A percentile compares a stretch with the other conserved stretches of the same genome.
These are phyloP conservation scores for Plasmodium relictum DNA, from an alignment of 169 alveolate genomes.

Conservation along the genomic window DNA sequence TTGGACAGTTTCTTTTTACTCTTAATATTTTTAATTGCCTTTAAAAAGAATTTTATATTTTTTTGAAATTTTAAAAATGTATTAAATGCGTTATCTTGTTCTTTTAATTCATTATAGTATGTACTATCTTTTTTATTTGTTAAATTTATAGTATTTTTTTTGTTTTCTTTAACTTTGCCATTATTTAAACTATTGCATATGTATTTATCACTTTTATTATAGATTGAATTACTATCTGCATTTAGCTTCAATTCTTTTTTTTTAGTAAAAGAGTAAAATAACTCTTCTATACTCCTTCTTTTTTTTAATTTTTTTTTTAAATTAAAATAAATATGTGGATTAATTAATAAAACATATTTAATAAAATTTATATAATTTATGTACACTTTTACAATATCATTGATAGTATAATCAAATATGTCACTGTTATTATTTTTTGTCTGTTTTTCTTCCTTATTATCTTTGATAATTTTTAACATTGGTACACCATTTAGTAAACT, in stretches of 20 bases:
- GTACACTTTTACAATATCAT: constrained; percentile 40
- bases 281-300: constrained; percentile 10
- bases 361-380: constrained; percentile 42
- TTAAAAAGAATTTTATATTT: constrained; percentile 50
- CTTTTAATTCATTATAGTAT: constrained; percentile 11
- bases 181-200: not conserved
- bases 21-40: constrained; percentile 24
- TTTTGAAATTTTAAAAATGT: constrained; percentile 42
- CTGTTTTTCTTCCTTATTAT: constrained; percentile 4
- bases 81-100: constrained; percentile 5
- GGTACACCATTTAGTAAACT: constrained; percentile 3
- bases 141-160: not conserved
- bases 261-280: constrained; percentile 33
- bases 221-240: not conserved
- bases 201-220: constrained; percentile 3
- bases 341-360: constrained; percentile 44
- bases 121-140: not conserved
- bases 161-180: not conserved
- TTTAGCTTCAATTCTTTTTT: constrained; percentile 6
- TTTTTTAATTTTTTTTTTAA: constrained; percentile 22
- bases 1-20: not conserved
- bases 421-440: not conserved
- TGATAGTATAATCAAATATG: constrained; percentile 2
- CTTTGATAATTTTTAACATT: constrained; percentile 33
- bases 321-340: constrained; percentile 47